Conservation (phyloP, 2,329 filamentous ascomycete genomes). For the Nannizziopsis barbatae region DNA sequence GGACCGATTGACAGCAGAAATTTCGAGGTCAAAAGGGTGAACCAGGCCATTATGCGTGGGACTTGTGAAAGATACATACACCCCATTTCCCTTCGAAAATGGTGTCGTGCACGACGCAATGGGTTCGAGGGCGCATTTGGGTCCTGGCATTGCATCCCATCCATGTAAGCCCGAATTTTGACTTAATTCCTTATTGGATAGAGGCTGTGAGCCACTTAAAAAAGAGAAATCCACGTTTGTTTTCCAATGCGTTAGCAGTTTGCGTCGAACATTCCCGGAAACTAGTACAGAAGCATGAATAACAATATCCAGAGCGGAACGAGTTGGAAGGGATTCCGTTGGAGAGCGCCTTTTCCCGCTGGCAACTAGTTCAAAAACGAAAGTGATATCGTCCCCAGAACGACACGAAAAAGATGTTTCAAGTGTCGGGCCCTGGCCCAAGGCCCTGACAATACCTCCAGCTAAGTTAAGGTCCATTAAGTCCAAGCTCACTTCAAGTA, state of each 20-base stretch:
- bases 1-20: slow-evolving; percentile 51
- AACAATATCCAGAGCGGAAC: slow-evolving; percentile 38
- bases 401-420: slow-evolving; percentile 34
- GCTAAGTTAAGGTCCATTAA: slow-evolving; percentile 38
- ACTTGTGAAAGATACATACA: slow-evolving; percentile 47
- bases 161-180: too few species aligned
- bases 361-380: slow-evolving; percentile 44
- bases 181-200: slow-evolving; percentile 31
- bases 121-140: too few species aligned
- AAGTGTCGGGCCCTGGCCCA: slow-evolving; percentile 29
- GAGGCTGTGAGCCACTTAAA: slow-evolving; percentile 38
- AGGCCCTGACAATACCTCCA: slow-evolving; percentile 38
- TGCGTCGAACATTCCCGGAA: slow-evolving; percentile 33
- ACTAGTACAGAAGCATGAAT: slow-evolving; percentile 35
- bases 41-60: slow-evolving; percentile 42
- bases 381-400: slow-evolving; percentile 47
- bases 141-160: too few species aligned
- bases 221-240: slow-evolving; percentile 41
- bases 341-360: slow-evolving; percentile 29
- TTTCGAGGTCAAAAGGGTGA: slow-evolving; percentile 43
- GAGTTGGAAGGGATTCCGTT: slow-evolving; percentile 28
- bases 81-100: slow-evolving; percentile 25
- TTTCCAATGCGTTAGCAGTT: slow-evolving; percentile 39
- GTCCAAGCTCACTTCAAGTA: slow-evolving; percentile 41
- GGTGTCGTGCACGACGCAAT: neutral